Conservation (phyloP, 75 land plant genomes). For the Chamaecyparis obtusa region DNA sequence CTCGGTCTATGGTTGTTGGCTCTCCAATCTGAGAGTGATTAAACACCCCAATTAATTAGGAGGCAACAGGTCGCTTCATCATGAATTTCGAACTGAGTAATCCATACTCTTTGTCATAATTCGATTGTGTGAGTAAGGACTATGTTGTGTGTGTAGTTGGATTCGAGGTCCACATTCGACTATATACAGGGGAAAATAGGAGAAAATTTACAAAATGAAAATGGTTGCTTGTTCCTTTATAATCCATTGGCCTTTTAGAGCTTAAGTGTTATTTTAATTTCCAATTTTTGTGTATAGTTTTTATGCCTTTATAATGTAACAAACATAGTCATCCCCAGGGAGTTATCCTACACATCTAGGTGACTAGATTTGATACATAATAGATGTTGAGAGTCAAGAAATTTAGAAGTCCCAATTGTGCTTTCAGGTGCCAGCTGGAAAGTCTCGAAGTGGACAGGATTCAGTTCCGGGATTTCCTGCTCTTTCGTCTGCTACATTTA, state of each 20-base stretch:
- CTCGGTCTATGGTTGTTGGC: no score
- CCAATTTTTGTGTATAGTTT: no score
- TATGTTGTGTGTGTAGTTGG: no score
- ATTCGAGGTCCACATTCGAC: no score
- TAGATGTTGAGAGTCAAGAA: not conserved
- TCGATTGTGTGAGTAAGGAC: no score
- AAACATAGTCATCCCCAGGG: not conserved
- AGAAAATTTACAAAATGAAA: not conserved
- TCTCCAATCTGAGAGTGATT: no score
- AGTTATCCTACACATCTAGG: not conserved
- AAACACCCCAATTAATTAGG: no score
- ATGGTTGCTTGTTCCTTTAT: not conserved
- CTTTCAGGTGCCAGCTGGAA: conserved; percentile 36
- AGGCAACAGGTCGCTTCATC: no score
- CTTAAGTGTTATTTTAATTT: not conserved
- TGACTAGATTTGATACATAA: not conserved
- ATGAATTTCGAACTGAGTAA: no score
- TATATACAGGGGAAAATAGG: no score
- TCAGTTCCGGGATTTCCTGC: conserved; percentile 55
- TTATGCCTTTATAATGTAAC: not conserved
- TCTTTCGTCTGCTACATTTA: conserved; percentile 54
- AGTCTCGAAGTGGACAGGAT: conserved; percentile 24
- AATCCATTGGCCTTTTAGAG: not conserved
- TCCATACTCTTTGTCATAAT: no score
- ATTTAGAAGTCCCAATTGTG: not conserved